Evolutionary conservation across 164 flowering plant species (phyloP), one percentile per base, ranked within the genome.

Genomic region (Cinnamomum micranthum): DNA sequence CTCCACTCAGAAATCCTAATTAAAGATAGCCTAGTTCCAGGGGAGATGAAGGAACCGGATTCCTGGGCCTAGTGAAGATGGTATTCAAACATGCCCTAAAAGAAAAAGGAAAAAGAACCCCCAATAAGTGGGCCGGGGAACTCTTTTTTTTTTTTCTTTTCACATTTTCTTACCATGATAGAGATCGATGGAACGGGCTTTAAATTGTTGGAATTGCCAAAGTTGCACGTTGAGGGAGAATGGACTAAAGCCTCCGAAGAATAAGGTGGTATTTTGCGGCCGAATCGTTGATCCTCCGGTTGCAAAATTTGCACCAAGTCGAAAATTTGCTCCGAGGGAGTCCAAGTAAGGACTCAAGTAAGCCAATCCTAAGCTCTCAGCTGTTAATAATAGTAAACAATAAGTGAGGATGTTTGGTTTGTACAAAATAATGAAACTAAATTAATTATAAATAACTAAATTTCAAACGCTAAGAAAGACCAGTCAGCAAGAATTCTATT

Each of bases 261-360:
- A 83, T 24, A 86, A 77, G 64, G 85, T 82, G 50, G 71, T 80
- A 31, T 85, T 83, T 17, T 64, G 87, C 47, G 78, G 77, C 50
- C 79, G 72, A 59, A 88, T 81, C 4, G 91, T 84, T 0, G 89
- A 86, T 58, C 89, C 91, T 31, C 87, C 89, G 0, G 89, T 84
- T 1, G 91, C 89, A 35, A 88, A 86, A 71, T 88, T 86, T 2
- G 89, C 89, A 7, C 91, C 89, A 15, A 81, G 83, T 58, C 79
- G 70, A 74, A 71, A 88, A 71, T 78, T 81, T 10, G 84, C 15
- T 47, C 87, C 85, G 4, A 85, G 60, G 4, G 91, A 85, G 71
- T 86, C 81, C 83, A 85, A 65, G 68, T 88, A 88, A 0, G 91
- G 79, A 68, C 84, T 81, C 77, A 88, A 72, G 64, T 81, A 85